Conservation (phyloP, 1,139 yeast genomes). For the Magnusiomyces suaveolens region DNA sequence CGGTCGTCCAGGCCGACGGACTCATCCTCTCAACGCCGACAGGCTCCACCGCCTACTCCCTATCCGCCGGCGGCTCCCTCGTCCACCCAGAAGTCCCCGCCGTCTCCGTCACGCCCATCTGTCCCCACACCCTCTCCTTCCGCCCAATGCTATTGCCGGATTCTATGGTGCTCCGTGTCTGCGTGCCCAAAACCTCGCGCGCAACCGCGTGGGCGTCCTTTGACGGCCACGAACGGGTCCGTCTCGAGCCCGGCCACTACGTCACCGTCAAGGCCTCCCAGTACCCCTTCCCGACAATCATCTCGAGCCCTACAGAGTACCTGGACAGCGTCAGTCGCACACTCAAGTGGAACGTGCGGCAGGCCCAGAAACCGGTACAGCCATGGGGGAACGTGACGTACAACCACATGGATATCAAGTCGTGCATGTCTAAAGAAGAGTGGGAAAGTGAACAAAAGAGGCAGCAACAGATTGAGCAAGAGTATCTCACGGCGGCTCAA, state of each 20-base stretch:
- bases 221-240: conserved; percentile 73
- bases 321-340: conserved; percentile 76
- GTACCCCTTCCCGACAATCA: conserved; percentile 79
- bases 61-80: conserved; percentile 83
- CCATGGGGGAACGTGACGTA: conserved; percentile 3
- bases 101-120: conserved; percentile 80
- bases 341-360: conserved; percentile 78
- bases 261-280: conserved; percentile 71
- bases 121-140: conserved; percentile 84
- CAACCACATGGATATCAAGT: not conserved
- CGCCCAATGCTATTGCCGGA: conserved; percentile 82
- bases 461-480: conserved; percentile 1
- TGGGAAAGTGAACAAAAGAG: not conserved
- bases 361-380: conserved; percentile 58
- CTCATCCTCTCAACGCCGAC: conserved; percentile 83
- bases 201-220: conserved; percentile 87
- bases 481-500: too few species aligned
- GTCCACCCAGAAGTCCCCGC: conserved; percentile 89
- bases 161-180: conserved; percentile 67
- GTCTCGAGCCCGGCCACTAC: conserved; percentile 61
- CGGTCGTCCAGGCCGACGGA: conserved; percentile 89
- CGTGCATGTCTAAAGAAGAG: not conserved
- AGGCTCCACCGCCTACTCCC: conserved; percentile 83
- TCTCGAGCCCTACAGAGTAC: conserved; percentile 65
- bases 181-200: conserved; percentile 61